Evolutionary conservation across 202 grass and related monocot genomes (phyloP).

Genomic region (Panicum virgatum): DNA sequence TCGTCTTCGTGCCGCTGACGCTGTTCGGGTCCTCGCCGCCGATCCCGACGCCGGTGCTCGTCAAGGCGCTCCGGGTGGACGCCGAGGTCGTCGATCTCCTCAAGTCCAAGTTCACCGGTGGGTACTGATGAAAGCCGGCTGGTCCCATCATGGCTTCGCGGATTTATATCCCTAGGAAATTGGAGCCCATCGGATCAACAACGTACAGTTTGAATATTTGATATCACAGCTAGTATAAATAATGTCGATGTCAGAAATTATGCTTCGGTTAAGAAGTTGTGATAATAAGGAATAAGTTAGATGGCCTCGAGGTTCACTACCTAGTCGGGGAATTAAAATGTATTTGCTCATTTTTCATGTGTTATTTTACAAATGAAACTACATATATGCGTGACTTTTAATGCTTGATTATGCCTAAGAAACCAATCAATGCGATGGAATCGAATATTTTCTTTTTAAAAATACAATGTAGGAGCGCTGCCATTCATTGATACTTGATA

Average conservation of each 20-base stretch:
- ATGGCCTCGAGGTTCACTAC: background rate
- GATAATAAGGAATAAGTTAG: too few relatives aligned
- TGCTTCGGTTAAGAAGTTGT: too few relatives aligned
- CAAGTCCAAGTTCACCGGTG: conserved; percentile 57
- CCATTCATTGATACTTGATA: too few relatives aligned
- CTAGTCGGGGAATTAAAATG: background rate
- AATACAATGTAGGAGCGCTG: too few relatives aligned
- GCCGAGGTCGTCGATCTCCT: conserved; percentile 42
- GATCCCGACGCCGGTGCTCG: conserved; percentile 53
- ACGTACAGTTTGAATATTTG: too few relatives aligned
- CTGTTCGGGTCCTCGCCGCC: conserved; percentile 59
- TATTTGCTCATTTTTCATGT: background rate
- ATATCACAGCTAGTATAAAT: too few relatives aligned
- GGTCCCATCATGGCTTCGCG: background rate
- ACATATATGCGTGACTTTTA: background rate
- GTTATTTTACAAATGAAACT: background rate
- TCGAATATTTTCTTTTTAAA: too few relatives aligned
- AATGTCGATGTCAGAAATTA: too few relatives aligned
- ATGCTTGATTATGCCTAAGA: too few relatives aligned
- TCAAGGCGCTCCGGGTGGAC: conserved; percentile 59
- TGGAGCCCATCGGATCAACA: too few relatives aligned
- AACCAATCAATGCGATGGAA: too few relatives aligned
- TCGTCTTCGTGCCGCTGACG: conserved; percentile 39
- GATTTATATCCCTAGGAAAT: background rate
- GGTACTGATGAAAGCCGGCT: background rate